These are phyloP conservation scores for Phaeosphaeria sp. DNA, from an alignment of 2,329 filamentous ascomycete species.

Conservation along the genomic window DNA sequence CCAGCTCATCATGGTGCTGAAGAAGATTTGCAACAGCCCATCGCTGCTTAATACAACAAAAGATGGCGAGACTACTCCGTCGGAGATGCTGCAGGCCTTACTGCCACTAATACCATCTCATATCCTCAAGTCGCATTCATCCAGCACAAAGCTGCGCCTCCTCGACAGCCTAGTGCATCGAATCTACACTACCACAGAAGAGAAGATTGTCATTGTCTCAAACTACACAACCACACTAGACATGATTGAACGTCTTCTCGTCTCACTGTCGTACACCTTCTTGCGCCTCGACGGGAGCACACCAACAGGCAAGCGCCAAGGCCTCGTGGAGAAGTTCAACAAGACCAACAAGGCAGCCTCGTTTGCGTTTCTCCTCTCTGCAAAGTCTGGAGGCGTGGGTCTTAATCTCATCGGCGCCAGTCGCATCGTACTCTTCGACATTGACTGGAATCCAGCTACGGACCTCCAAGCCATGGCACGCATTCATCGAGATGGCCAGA, in stretches of 20 bases:
- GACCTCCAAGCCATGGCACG: constrained; percentile 78
- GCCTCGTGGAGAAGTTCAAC: constrained; percentile 75
- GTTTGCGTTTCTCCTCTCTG: constrained; percentile 75
- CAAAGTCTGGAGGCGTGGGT: constrained; percentile 74
- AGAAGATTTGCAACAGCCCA: constrained; percentile 77
- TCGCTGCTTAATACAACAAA: constrained; percentile 64
- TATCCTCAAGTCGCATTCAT: constrained; percentile 63
- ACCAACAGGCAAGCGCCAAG: constrained; percentile 68
- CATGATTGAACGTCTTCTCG: constrained; percentile 67
- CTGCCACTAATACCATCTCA: constrained; percentile 63
- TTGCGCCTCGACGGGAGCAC: constrained; percentile 75
- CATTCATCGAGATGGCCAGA: constrained; percentile 76
- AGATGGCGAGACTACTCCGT: constrained; percentile 55
- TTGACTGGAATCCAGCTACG: constrained; percentile 78
- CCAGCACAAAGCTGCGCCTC: constrained; percentile 71
- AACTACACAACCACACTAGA: constrained; percentile 78
- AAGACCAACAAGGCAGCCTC: constrained; percentile 60
- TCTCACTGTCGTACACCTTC: constrained; percentile 66
- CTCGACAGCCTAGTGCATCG: constrained; percentile 70
- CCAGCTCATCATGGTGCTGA: constrained; percentile 74
- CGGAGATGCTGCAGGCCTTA: constrained; percentile 51
- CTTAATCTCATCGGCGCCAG: constrained; percentile 75
- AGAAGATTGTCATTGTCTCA: constrained; percentile 78
- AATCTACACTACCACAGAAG: constrained; percentile 66
- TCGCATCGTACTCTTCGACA: constrained; percentile 73